Conservation (phyloP, 805 yeast genomes). For the Wickerhamomyces rabaulensis region DNA sequence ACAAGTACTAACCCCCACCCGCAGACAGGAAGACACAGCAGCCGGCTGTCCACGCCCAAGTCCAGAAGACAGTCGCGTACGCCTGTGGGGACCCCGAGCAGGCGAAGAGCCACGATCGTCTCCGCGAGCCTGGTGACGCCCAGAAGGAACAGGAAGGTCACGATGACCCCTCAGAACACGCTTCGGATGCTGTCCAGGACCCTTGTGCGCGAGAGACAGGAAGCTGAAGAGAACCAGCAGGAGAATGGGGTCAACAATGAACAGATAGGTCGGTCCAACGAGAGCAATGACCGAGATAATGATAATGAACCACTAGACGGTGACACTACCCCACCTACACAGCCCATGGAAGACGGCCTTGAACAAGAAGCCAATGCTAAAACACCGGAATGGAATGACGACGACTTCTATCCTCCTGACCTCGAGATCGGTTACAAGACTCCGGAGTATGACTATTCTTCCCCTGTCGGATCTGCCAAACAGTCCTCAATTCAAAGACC, state of each 20-base stretch:
- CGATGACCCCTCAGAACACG: conserved; percentile 19
- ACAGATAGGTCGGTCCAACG: background rate
- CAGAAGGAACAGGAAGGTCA: conserved; percentile 14
- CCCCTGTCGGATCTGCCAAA: background rate
- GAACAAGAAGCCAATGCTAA: background rate
- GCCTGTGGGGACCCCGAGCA: conserved; percentile 13
- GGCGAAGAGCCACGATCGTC: conserved; percentile 20
- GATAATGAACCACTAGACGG: background rate
- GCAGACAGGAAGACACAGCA: background rate
- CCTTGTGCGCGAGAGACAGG: conserved; percentile 8
- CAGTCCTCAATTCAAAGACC: background rate
- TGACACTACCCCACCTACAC: background rate
- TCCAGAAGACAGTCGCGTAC: conserved; percentile 16
- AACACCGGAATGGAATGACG: background rate
- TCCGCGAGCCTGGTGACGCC: conserved; percentile 19
- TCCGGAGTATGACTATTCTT: background rate
- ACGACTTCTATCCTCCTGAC: background rate
- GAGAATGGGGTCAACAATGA: background rate
- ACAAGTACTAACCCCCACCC: background rate
- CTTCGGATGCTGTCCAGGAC: conserved; percentile 20
- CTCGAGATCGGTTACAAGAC: background rate
- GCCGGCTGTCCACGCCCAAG: conserved; percentile 12
- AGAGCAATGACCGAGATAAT: background rate
- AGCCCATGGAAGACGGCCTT: background rate
- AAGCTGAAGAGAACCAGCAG: background rate